Evolutionary conservation across 192 early-diverging fungal genomes (phyloP), one percentile per base, ranked within the genome.

Genomic region (Coemansia umbellata): DNA sequence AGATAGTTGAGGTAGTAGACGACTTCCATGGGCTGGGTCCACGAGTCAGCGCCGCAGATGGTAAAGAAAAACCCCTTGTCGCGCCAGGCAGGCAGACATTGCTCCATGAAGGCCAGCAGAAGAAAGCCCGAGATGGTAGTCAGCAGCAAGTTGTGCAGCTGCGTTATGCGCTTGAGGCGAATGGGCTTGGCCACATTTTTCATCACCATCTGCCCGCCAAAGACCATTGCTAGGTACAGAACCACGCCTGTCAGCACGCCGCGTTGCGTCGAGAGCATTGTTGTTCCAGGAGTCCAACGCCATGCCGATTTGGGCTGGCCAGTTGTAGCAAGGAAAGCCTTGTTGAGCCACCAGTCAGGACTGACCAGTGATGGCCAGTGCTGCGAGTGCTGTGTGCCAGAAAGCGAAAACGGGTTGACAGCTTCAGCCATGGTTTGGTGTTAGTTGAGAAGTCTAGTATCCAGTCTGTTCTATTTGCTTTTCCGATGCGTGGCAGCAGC

Each of bases 1-100:
- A 93, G 80, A 64, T 94, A 94, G 77, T 95, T 95, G 58, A 95
- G 78, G 58, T 92, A 93, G 80, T 93, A 93, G 26, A 89, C 56
- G 45, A 89, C 57, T 60, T 93, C 89, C 50, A 94, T 80, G 24
- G 81, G 81, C 58, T 91, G 87, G 41, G 84, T 90, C 84, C 84
- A 91, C 57, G 82, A 85, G 58, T 81, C 71, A 15, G 75, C 53
- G 40, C 80, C 59, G 63, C 91, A 93, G 48, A 93, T 78, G 19
- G 86, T 80, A 44, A 82, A 85, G 63, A 87, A 83, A 18, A 91
- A 60, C 37, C 91, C 91, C 27, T 88, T 67, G 24, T 80, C 69
- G 59, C 66, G 73, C 36, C 89, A 51, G 33, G 83, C 87, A 8
- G 91, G 88, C 57, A 84, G 64, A 19, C 92, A 65, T 63, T 91